Base-by-base conservation (phyloP, 2,329 filamentous ascomycete genomes). In the Mycogone perniciosa region DNA sequence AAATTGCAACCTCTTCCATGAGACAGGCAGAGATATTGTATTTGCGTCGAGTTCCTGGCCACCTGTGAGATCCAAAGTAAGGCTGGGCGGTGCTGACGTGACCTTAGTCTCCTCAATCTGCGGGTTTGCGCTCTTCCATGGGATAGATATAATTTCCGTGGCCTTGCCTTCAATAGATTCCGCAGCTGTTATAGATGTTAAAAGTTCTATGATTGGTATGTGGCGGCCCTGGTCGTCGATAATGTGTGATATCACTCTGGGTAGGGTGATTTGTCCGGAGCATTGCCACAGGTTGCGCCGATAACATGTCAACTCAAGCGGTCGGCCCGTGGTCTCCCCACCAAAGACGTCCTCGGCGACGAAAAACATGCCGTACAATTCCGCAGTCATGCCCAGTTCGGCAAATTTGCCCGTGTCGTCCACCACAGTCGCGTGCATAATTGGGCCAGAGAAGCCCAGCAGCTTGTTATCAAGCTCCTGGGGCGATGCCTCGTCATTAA, bases 1-100 rank as follows among this genome's bases (percentile, higher is more conserved):
- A 68, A 97, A 97, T 67, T 97, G 92, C 52, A 97, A 71, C 48
- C 92, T 78, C 68, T 96, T 96, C 92, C 92, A 97, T 33, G 89
- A 85, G 48, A 96, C 85, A 1, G 90, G 88, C 51, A 96, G 82
- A 37, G 82, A 88, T 7, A 92, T 84, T 51, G 84, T 86, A 50
- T 88, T 84, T 1, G 85, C 85, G 62, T 95, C 90, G 34, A 95
- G 79, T 76, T 73, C 89, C 73, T 82, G 80, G 20, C 79, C 81
- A 30, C 73, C 71, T 46, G 69, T 66, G 4, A 83, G 64, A 58
- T 85, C 81, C 29, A 85, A 64, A 1, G 75, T 67, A 41, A 81
- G 71, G 48, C 74, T 74, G 0, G 79, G 75, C 34, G 82, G 82
- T 4, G 78, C 70, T 8, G 72, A 63, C 3, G 66, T 73, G 3